Evolutionary conservation across 768 basidiomycete species (phyloP), one percentile per base, ranked within the genome.

Genomic region (Lactifluus echinatus): DNA sequence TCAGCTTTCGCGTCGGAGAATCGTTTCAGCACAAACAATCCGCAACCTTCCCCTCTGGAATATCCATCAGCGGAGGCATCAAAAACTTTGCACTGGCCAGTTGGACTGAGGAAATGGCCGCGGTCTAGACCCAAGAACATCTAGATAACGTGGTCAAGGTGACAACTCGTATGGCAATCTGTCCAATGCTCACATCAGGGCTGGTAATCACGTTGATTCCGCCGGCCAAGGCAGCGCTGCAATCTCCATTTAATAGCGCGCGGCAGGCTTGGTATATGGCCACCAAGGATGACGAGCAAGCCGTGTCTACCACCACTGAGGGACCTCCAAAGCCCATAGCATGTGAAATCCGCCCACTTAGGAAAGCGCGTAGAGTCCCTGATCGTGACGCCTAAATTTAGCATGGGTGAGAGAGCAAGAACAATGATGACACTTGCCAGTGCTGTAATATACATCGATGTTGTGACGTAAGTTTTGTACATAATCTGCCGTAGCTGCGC

Each of bases 61-160:
- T 89, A 89, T 0, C 87, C 87, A 63, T 88, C 83, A 0, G 87
- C 87, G 2, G 79, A 75, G 1, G 78, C 80, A 59, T 88, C 87
- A 65, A 87, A 88, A 0, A 84, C 69, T 61, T 80, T 86, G 68
- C 84, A 86, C 65, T 83, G 81, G 4, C 85, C 85, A 0, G 80
- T 78, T 0, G 79, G 76, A 63, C 76, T 82, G 48, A 89, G 69
- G 65, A 89, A 87, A 64, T 85, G 84, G 0, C 78, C 85, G 28
- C 79, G 75, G 58, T 85, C 83, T 2, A 89, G 73, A 28, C 84
- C 85, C 14, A 84, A 65, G 60, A 81, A 84, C 80, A 84, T 83
- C 87, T 88, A 60, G 8, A 15, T 15, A 33, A 28, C 17, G 11
- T 19, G 62, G 19, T 64, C 46, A 54, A 50, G 33, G 43, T 51